Conservation (phyloP, 805 yeast genomes). For the Ogataea haglerorum region DNA sequence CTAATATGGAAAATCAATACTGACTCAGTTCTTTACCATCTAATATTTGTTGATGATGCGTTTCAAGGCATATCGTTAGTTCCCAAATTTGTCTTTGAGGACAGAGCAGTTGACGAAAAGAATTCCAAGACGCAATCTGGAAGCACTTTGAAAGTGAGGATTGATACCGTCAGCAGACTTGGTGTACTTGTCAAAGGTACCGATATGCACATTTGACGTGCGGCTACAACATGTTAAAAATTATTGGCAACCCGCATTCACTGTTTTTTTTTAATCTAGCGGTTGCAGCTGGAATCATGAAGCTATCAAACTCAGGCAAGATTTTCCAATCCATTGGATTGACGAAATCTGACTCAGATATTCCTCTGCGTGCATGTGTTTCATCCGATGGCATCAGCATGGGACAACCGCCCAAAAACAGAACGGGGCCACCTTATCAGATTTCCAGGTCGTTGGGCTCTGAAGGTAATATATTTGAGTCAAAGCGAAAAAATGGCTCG, state of each 20-base stretch:
- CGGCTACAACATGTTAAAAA: not conserved
- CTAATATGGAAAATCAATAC: conserved; percentile 22
- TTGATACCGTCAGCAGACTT: conserved; percentile 25
- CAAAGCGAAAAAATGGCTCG: conserved; percentile 4
- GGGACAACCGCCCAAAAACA: conserved; percentile 3
- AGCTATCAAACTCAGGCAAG: not conserved
- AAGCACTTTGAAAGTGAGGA: conserved; percentile 14
- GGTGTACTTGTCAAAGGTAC: conserved; percentile 19
- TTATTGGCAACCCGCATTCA: no score
- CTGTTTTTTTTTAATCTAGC: no score
- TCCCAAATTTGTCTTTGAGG: conserved; percentile 12
- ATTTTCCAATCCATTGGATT: not conserved
- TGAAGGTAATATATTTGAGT: not conserved
- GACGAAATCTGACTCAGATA: not conserved
- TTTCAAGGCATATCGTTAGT: conserved; percentile 28
- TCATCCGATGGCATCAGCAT: not conserved
- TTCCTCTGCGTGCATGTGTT: not conserved
- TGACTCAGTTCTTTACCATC: conserved; percentile 26
- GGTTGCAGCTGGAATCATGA: not conserved
- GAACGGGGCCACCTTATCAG: not conserved
- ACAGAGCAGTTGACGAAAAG: not conserved
- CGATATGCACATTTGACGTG: not conserved
- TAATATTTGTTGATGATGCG: conserved; percentile 29
- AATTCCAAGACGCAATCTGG: not conserved
- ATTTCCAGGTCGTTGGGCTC: conserved; percentile 1